Conservation (phyloP, 768 basidiomycete species). For the Xerocomus spinulosus region DNA sequence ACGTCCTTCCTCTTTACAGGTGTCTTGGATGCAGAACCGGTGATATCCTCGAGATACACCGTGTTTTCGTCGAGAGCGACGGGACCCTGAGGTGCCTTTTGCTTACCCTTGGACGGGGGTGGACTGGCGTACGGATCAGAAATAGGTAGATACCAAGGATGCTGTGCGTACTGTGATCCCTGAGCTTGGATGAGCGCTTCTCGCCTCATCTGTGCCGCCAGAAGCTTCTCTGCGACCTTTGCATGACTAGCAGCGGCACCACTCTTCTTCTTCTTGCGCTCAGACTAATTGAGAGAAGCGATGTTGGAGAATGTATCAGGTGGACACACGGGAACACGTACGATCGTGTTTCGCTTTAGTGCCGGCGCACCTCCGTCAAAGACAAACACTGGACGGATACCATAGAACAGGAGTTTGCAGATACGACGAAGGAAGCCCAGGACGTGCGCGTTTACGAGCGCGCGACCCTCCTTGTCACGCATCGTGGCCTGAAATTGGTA, state of each 20-base stretch:
- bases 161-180: slow-evolving; percentile 36
- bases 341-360: slow-evolving; percentile 86
- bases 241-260: slow-evolving; percentile 85
- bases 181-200: slow-evolving; percentile 72
- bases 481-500: slow-evolving; percentile 99
- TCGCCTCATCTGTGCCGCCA: slow-evolving; percentile 89
- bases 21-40: slow-evolving; percentile 49
- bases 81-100: slow-evolving; percentile 41
- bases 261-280: slow-evolving; percentile 84
- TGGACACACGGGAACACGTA: slow-evolving; percentile 34
- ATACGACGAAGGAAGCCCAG: slow-evolving; percentile 88
- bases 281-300: slow-evolving; percentile 47
- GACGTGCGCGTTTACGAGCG: slow-evolving; percentile 88
- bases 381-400: slow-evolving; percentile 97
- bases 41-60: slow-evolving; percentile 88
- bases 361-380: slow-evolving; percentile 96
- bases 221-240: slow-evolving; percentile 84
- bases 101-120: slow-evolving; percentile 39
- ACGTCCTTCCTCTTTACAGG: slow-evolving; percentile 32
- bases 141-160: neutral
- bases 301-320: slow-evolving; percentile 5
- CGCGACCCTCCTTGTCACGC: slow-evolving; percentile 94
- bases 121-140: slow-evolving; percentile 8
- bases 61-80: slow-evolving; percentile 63
- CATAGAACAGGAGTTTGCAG: slow-evolving; percentile 92